Percentiles rank a stretch among this genome's conserved stretches.
phyloP scores from a whole-genome alignment of 1,139 yeast species.

The Sugiyamaella japonica region DNA sequence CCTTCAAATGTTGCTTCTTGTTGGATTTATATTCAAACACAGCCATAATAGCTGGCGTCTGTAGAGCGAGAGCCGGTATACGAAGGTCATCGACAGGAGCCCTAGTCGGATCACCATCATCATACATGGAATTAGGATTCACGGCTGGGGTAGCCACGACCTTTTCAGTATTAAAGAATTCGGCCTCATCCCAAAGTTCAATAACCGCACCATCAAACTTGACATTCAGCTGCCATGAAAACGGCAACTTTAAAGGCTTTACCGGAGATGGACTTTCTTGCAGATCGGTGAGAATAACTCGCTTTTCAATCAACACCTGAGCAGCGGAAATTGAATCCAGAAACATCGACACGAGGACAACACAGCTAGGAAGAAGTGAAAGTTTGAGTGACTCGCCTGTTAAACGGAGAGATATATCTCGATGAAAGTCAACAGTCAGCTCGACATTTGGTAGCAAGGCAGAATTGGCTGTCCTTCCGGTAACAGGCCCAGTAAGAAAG shows the following conservation, averaged over 20 bases:
- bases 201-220: constrained; percentile 36
- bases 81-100: constrained; percentile 2
- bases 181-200: constrained; percentile 32
- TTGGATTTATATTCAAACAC: constrained; percentile 47
- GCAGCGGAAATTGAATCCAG: constrained; percentile 25
- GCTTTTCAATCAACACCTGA: constrained; percentile 14
- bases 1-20: constrained; percentile 42
- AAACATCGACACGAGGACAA: constrained; percentile 28
- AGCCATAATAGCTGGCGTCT: constrained; percentile 74
- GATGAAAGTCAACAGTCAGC: constrained; percentile 6
- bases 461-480: constrained; percentile 31
- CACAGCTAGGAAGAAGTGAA: constrained; percentile 37
- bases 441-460: constrained; percentile 39
- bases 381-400: constrained; percentile 38
- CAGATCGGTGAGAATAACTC: constrained; percentile 11
- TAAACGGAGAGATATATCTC: constrained; percentile 27
- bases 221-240: constrained; percentile 30
- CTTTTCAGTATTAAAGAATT: constrained; percentile 20
- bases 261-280: constrained; percentile 11
- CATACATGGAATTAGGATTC: constrained; percentile 4
- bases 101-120: not conserved
- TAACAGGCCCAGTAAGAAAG: constrained; percentile 21
- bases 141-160: constrained; percentile 3
- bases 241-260: constrained; percentile 29
- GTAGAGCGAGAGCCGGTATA: constrained; percentile 58